Conservation (phyloP, 306 rosid genomes). For the Casuarina cunninghamiana region DNA sequence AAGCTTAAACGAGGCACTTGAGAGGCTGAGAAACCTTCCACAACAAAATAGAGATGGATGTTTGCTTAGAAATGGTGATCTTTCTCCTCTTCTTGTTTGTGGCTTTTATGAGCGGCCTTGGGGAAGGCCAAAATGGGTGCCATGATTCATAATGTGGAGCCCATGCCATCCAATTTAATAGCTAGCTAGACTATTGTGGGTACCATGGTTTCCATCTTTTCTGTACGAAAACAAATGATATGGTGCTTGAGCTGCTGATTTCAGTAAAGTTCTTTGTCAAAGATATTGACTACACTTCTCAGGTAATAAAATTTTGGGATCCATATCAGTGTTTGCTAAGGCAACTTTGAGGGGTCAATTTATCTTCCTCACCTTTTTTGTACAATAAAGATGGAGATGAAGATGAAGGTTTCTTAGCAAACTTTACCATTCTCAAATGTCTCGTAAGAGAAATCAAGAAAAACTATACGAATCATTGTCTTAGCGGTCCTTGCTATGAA, state of each 20-base stretch:
- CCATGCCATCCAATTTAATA: conserved; percentile 25
- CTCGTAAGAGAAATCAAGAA: background rate
- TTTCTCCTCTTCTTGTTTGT: background rate
- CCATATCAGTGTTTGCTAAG: conserved; percentile 17
- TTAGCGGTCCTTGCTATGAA: background rate
- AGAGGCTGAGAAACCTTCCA: no score
- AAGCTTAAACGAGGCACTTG: no score
- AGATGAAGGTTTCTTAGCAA: no score
- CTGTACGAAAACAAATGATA: no score
- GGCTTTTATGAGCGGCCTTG: background rate
- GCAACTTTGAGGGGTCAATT: conserved; percentile 7
- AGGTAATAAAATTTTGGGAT: conserved; percentile 21
- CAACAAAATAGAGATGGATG: background rate
- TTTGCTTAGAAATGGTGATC: background rate
- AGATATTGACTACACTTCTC: conserved; percentile 30
- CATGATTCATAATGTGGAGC: conserved; percentile 19
- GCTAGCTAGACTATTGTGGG: conserved; percentile 19
- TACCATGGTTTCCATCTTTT: conserved; percentile 36
- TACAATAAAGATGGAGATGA: accelerated
- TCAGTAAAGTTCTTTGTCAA: conserved; percentile 28
- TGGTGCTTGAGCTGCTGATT: conserved; percentile 36
- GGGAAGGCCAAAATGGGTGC: background rate
- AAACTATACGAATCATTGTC: background rate
- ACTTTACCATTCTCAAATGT: conserved; percentile 32
- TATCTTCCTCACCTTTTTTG: conserved; percentile 27